Percentiles rank a stretch among this genome's conserved stretches.
phyloP scores from a whole-genome alignment of 139 green algal species.

The Chlamydomonas urium region DNA sequence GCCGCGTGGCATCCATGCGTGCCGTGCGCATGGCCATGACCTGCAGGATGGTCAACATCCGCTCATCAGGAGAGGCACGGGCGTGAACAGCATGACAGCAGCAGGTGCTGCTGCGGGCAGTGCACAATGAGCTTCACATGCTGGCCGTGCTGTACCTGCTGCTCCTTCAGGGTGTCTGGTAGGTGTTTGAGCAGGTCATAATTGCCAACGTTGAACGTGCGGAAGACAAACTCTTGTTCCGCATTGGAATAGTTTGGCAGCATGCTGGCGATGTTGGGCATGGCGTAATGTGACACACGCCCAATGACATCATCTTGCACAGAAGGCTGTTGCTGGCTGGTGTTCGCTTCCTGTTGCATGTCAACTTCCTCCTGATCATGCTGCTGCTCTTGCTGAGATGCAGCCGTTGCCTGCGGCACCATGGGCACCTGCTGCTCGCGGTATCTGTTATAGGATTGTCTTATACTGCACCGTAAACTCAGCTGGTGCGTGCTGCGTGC shows the following conservation, averaged over 20 bases:
- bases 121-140: constrained; percentile 26
- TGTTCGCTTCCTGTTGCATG: too few relatives aligned
- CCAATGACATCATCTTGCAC: constrained; percentile 3
- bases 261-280: constrained; percentile 49
- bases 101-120: too few relatives aligned
- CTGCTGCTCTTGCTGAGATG: too few relatives aligned
- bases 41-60: too few relatives aligned
- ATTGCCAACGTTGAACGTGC: constrained; percentile 55
- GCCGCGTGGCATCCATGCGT: constrained; percentile 22
- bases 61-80: too few relatives aligned
- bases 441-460: too few relatives aligned
- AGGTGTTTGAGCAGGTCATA: constrained; percentile 51
- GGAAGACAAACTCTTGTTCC: constrained; percentile 49
- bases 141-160: constrained; percentile 42
- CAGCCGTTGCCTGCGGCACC: too few relatives aligned
- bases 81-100: too few relatives aligned
- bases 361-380: too few relatives aligned
- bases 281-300: constrained; percentile 28
- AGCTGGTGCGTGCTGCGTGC: too few relatives aligned
- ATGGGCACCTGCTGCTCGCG: too few relatives aligned
- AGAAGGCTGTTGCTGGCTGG: background rate
- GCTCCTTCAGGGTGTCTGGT: constrained; percentile 32
- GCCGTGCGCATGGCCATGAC: constrained; percentile 4
- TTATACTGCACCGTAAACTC: too few relatives aligned
- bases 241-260: constrained; percentile 47